phyloP scores from a whole-genome alignment of 2,329 filamentous ascomycete species.

The Exophiala aquamarina region DNA sequence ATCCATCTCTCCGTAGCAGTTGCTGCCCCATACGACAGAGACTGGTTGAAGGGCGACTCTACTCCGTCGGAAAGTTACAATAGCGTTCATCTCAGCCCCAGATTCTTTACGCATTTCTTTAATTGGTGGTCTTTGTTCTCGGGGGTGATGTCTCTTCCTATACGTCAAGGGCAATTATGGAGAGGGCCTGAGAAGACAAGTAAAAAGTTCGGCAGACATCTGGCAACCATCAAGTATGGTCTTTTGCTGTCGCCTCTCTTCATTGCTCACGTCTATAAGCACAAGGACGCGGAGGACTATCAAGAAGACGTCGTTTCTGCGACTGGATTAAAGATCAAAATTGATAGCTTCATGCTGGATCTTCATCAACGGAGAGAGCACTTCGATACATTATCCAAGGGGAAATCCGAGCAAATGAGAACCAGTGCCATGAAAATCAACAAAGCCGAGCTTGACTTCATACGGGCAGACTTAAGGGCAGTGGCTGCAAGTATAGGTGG shows the following conservation, averaged over 20 bases:
- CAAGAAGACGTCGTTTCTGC: constrained; percentile 77
- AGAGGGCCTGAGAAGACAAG: constrained; percentile 92
- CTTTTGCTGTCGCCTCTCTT: constrained; percentile 88
- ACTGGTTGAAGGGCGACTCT: constrained; percentile 76
- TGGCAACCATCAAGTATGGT: constrained; percentile 99
- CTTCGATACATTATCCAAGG: constrained; percentile 78
- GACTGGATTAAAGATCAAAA: constrained; percentile 91
- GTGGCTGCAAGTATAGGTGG: constrained; percentile 87
- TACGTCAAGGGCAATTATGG: constrained; percentile 89
- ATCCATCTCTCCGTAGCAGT: constrained; percentile 95
- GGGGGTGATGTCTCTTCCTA: constrained; percentile 88
- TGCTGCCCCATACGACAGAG: constrained; percentile 78
- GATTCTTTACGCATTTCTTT: constrained; percentile 98
- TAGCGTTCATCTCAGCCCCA: constrained; percentile 87
- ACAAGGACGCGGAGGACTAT: constrained; percentile 91
- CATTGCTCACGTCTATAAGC: constrained; percentile 96
- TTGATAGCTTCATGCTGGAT: constrained; percentile 97
- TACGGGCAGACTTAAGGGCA: constrained; percentile 87
- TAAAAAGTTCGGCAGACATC: constrained; percentile 95
- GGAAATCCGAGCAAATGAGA: constrained; percentile 71
- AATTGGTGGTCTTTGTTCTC: constrained; percentile 97
- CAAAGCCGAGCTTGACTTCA: constrained; percentile 86
- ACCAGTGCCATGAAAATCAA: constrained; percentile 96
- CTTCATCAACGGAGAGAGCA: constrained; percentile 91
- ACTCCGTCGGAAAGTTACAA: constrained; percentile 90